Evolutionary conservation across 352 stramenopile species (phyloP), one percentile per base, ranked within the genome.

Genomic region (Pythium folliculosum): DNA sequence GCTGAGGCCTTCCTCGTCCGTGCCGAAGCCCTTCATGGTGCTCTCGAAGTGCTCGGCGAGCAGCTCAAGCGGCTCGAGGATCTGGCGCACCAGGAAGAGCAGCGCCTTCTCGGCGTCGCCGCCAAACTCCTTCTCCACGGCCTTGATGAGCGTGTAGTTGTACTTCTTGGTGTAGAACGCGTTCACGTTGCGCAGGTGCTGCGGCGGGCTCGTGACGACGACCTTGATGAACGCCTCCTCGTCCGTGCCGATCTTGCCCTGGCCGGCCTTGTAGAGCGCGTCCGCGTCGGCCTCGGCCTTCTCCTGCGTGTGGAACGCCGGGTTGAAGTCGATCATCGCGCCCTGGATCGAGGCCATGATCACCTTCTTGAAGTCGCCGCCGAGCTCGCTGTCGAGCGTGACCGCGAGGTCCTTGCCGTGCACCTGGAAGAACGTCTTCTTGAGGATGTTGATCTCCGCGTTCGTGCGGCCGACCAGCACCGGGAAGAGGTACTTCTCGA

Each of bases 1-100:
- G 52, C 75, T 81, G 32, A 94, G 72, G 22, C 67, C 78, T 23
- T 88, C 80, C 69, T 92, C 84, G 71, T 90, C 79, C 7, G 84
- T 92, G 65, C 84, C 84, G 25, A 88, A 81, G 61, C 80, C 81
- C 74, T 88, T 89, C 83, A 91, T 91, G 30, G 83, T 90, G 65
- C 70, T 82, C 66, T 91, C 83, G 43, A 91, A 89, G 48, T 83
- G 67, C 70, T 89, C 81, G 4, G 81, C 82, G 23, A 91, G 74
- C 51, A 86, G 54, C 50, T 81, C 74, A 16, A 89, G 71, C 44
- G 83, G 83, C 64, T 90, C 71, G 27, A 89, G 48, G 53, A 85
- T 77, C 79, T 89, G 81, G 55, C 79, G 79, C 49, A 86, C 75
- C 5, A 88, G 65, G 72, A 88, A 90, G 45, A 89, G 60, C 60